Evolutionary conservation across 1,284 basidiomycete genomes (phyloP), one percentile per base, ranked within the genome.

Genomic region (Ganoderma leucocontextum): DNA sequence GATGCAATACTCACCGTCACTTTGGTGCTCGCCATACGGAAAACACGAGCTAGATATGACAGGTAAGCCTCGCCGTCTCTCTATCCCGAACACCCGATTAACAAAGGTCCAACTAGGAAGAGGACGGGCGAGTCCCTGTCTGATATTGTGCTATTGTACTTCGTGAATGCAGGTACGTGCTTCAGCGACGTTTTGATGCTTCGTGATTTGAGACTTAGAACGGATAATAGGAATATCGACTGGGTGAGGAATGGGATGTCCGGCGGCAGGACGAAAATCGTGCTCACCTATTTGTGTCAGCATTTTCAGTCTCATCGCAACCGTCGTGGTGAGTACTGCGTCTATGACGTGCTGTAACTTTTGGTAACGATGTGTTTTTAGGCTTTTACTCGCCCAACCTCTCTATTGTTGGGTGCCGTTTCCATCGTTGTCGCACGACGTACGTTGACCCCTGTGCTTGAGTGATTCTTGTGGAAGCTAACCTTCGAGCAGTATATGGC

Each of bases 11-110:
- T 58, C 7, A 38, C 36, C 36, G 35, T 5, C 19, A 35, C 35
- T n/a, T 2, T 58, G 55, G 19, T 58, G 29, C 55, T 58, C n/a
- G 55, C 55, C 33, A 58, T 58, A 38, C 35, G 55, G 36, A 58
- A 58, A 10, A 35, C 55, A n/a, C 55, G 55, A 19, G 55, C n/a
- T 58, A 19, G 36, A 38, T 38, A 58, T 58, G 55, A 58, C 19
- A 15, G 55, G 55, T 58, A 38, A 38, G 55, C 35, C 36, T 5
- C 10, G 35, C 10, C 36, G 9, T 38, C 33, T n/a, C 36, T n/a
- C 3, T 17, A 13, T 19, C 9, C 44, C 17, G n/a, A 12, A 22
- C 4, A 10, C 35, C 9, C 2, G 36, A 12, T n/a, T 58, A 22
- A 58, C 29, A 8, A 17, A 35, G 33, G n/a, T 13, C 29, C 17